Evolutionary conservation across 1,139 yeast species (phyloP), one percentile per base, ranked within the genome.

Genomic region (Kodamaea fungicola): DNA sequence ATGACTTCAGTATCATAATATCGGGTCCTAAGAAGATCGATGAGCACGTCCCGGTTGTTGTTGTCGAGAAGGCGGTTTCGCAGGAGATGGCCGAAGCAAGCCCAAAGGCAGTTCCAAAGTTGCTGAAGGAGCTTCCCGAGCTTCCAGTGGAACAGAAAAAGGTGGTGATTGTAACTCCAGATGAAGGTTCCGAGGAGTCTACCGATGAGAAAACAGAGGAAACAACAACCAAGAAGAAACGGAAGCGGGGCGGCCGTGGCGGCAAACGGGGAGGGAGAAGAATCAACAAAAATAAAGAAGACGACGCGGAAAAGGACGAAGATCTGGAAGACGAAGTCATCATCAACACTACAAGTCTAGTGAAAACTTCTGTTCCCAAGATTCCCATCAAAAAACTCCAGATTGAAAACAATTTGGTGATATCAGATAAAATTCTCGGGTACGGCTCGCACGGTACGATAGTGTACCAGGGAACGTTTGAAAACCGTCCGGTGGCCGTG

Each of bases 381-480:
- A 41, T 45, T 8, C 55, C 60, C 8, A 39, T 50, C 27, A 67
- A 61, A 49, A 65, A 60, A 43, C 57, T 69, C 12, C 74, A 67
- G 42, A 64, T 68, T 33, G 74, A 69, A 42, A 79, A 76, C 39
- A 80, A 79, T 37, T 61, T 88, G 42, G 63, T 74, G 0, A 78
- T 90, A 2, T 78, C 94, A 0, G 85, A 85, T 46, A 78, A 76
- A 31, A 74, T 89, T 19, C 63, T 92, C 34, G 98, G 99, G 1
- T 88, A 87, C 55, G 99, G 99, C 1, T 88, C 97, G 1, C 96
- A 92, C 53, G 98, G 98, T 23, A 92, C 98, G 0, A 89, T 90
- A 22, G 98, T 92, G 1, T 88, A 80, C 57, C 79, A 84, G 54
- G 98, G 98, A 1, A 75, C 79, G 3, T 92, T 90, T 62, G 97